These are phyloP conservation scores for Saccharata proteae DNA, from an alignment of 2,329 filamentous ascomycete species.

Conservation along the genomic window DNA sequence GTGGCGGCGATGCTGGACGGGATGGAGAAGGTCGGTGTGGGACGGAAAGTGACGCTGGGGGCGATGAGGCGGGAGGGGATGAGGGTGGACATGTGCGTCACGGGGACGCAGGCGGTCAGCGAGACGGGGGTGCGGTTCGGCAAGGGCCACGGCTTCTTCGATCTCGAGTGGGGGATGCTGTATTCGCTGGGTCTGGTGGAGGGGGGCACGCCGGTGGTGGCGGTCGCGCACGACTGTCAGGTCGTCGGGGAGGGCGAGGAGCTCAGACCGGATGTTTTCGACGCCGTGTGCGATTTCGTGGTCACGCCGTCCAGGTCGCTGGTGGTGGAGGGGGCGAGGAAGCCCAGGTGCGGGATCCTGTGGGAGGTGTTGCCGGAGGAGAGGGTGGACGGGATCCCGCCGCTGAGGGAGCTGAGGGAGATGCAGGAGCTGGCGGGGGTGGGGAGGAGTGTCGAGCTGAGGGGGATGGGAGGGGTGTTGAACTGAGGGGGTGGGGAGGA, in stretches of 20 bases:
- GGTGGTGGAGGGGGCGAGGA: conserved; percentile 17
- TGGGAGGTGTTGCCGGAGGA: conserved; percentile 25
- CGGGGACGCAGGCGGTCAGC: conserved; percentile 30
- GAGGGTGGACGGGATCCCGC: conserved; percentile 27
- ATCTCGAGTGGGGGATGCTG: conserved; percentile 33
- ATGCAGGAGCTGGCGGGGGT: conserved; percentile 18
- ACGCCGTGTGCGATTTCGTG: conserved; percentile 31
- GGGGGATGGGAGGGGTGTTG: no score
- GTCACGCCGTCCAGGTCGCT: conserved; percentile 24
- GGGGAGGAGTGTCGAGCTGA: conserved; percentile 20
- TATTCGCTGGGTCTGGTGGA: conserved; percentile 21
- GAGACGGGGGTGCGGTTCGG: conserved; percentile 27
- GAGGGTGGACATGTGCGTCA: conserved; percentile 25
- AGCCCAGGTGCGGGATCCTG: conserved; percentile 25
- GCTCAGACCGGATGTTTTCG: conserved; percentile 21
- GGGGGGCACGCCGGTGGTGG: conserved; percentile 17
- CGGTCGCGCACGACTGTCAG: conserved; percentile 31
- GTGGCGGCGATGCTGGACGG: conserved; percentile 30
- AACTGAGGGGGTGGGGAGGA: no score
- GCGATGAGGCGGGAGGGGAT: conserved; percentile 21
- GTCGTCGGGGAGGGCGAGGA: conserved; percentile 25
- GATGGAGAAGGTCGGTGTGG: conserved; percentile 30
- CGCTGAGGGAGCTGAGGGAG: conserved; percentile 23
- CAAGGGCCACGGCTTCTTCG: conserved; percentile 31
- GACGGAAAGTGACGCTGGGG: conserved; percentile 20